Conservation (phyloP, 31 red algal species). For the Endocladia muricata region DNA sequence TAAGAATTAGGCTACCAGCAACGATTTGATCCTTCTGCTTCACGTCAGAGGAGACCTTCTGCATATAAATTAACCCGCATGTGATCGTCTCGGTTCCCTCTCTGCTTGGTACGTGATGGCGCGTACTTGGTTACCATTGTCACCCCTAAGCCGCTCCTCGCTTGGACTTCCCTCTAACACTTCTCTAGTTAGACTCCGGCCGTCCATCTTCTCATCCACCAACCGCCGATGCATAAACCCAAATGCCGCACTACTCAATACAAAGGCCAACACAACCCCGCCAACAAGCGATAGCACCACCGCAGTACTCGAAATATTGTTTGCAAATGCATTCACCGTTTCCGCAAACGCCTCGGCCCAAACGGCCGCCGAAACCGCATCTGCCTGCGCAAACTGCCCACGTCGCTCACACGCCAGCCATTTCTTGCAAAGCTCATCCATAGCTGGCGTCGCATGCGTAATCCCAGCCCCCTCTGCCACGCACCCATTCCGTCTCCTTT, state of each 20-base stretch:
- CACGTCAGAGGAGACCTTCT: no score
- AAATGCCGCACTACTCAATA: constrained; percentile 17
- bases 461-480: background rate
- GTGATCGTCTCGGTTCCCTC: no score
- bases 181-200: no score
- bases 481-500: constrained; percentile 14
- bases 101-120: no score
- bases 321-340: constrained; percentile 41
- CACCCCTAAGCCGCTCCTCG: no score
- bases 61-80: no score
- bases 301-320: constrained; percentile 13
- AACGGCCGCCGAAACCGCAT: constrained; percentile 24
- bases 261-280: background rate
- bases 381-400: constrained; percentile 4
- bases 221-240: constrained; percentile 15
- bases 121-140: no score
- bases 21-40: no score
- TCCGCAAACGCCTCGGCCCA: constrained; percentile 43
- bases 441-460: constrained; percentile 9
- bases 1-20: no score
- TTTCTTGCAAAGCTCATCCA: constrained; percentile 27
- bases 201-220: no score
- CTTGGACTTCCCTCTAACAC: no score
- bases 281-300: constrained; percentile 1
- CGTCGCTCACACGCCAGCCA: constrained; percentile 30